phyloP scores from a whole-genome alignment of 345 rosid genomes.

The Gossypium sturtianum region DNA sequence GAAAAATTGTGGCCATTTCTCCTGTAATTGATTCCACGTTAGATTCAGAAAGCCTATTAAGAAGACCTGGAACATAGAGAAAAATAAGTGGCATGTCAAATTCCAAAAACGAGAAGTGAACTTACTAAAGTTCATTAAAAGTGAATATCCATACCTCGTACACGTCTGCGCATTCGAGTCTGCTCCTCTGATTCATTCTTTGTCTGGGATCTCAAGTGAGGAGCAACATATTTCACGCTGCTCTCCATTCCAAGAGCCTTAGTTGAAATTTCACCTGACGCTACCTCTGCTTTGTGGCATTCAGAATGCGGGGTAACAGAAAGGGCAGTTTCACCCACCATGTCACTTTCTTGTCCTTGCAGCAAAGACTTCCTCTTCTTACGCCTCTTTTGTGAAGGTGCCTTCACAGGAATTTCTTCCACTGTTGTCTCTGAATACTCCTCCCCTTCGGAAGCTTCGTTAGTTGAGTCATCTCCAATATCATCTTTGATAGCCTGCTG shows the following conservation, averaged over 20 bases:
- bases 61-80: constrained; percentile 55
- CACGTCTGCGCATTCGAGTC: constrained; percentile 52
- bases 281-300: constrained; percentile 19
- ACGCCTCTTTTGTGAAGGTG: constrained; percentile 21
- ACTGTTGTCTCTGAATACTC: constrained; percentile 23
- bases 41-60: constrained; percentile 77
- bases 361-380: constrained; percentile 34
- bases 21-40: constrained; percentile 81
- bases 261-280: constrained; percentile 21
- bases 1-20: constrained; percentile 60
- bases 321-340: constrained; percentile 14
- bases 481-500: constrained; percentile 22
- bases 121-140: constrained; percentile 7
- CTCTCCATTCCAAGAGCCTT: constrained; percentile 19
- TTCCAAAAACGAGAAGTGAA: constrained; percentile 6
- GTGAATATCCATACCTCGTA: constrained; percentile 54
- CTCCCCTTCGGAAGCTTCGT: constrained; percentile 19
- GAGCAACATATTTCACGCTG: constrained; percentile 60
- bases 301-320: constrained; percentile 21
- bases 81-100: constrained; percentile 16
- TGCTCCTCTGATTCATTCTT: constrained; percentile 63
- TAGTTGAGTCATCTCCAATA: constrained; percentile 15
- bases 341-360: constrained; percentile 25
- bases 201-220: constrained; percentile 55
- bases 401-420: constrained; percentile 20